A percentile compares a stretch with the other conserved stretches of the same genome.
Evolutionary conservation across 768 basidiomycete species (phyloP).

Genomic region (Lepiota venenata): DNA sequence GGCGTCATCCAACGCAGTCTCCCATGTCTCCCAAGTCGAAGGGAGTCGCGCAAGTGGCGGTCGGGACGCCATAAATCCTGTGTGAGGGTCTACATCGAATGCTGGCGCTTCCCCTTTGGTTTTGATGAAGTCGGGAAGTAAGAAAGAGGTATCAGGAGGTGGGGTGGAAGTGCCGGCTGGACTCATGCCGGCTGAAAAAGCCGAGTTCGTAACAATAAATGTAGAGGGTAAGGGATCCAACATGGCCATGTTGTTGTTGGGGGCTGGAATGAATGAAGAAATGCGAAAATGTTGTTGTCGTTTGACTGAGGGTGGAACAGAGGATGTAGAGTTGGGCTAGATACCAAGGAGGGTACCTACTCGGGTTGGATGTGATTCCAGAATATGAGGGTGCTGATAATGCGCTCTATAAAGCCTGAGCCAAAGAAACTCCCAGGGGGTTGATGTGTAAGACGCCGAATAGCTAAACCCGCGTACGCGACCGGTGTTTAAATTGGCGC

Average conservation of each 20-base stretch:
- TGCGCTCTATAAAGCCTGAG: not conserved
- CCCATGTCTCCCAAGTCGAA: constrained; percentile 68
- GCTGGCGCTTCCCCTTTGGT: constrained; percentile 58
- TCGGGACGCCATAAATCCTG: constrained; percentile 88
- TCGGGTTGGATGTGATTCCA: not conserved
- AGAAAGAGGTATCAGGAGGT: not conserved
- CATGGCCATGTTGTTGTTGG: no score
- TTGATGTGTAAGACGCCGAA: not conserved
- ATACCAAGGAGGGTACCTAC: not conserved
- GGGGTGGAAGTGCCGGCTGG: constrained; percentile 7
- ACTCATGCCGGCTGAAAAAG: no score
- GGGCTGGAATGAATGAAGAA: no score
- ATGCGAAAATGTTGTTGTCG: no score
- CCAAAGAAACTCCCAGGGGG: not conserved
- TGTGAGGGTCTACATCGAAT: constrained; percentile 89
- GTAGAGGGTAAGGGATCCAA: no score
- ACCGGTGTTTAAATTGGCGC: not conserved
- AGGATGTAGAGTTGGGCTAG: no score
- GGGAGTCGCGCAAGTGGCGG: constrained; percentile 67
- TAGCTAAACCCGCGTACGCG: not conserved
- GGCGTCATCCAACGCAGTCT: constrained; percentile 52
- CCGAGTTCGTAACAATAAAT: no score
- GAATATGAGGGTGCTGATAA: not conserved
- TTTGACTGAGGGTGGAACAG: no score
- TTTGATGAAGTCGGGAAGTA: constrained; percentile 22